A percentile compares a stretch with the other conserved stretches of the same genome.
phyloP scores from a whole-genome alignment of 208 protist genomes.

The Trypanosoma theileri region DNA sequence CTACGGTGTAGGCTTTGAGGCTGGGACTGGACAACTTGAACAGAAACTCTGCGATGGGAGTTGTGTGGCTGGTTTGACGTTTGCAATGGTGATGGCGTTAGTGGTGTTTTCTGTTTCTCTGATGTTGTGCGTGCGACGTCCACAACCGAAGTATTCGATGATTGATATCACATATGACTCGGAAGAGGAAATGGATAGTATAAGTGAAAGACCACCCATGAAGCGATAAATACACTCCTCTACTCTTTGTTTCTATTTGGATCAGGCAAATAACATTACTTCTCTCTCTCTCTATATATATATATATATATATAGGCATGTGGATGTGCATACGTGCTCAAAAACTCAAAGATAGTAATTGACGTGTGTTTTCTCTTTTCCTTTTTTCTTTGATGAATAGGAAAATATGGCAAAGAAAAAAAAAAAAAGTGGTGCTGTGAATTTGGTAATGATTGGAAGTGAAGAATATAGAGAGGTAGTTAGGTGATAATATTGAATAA shows the following conservation, averaged over 20 bases:
- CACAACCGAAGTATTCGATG: neutral
- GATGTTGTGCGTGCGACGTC: slow-evolving; percentile 5
- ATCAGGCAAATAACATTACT: no score
- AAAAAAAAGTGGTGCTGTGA: neutral
- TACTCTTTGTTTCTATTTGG: no score
- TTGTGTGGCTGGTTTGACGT: slow-evolving; percentile 8
- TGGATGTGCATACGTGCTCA: no score
- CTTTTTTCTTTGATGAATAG: neutral
- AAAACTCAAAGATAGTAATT: no score
- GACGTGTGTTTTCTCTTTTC: neutral
- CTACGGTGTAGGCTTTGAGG: slow-evolving; percentile 24
- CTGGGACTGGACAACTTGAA: neutral
- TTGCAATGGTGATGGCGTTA: neutral
- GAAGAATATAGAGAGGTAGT: neutral
- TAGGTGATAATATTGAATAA: neutral
- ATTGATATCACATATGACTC: neutral
- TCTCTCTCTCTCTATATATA: no score
- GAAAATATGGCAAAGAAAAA: neutral
- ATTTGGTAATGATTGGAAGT: no score
- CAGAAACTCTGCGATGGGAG: slow-evolving; percentile 5
- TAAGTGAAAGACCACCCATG: neutral
- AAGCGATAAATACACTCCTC: neutral
- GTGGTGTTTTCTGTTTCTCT: neutral
- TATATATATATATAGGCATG: no score
- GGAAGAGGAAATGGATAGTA: slow-evolving; percentile 6